These are phyloP conservation scores for Aureobasidium musti DNA, from an alignment of 2,329 filamentous ascomycete genomes.

Conservation along the genomic window DNA sequence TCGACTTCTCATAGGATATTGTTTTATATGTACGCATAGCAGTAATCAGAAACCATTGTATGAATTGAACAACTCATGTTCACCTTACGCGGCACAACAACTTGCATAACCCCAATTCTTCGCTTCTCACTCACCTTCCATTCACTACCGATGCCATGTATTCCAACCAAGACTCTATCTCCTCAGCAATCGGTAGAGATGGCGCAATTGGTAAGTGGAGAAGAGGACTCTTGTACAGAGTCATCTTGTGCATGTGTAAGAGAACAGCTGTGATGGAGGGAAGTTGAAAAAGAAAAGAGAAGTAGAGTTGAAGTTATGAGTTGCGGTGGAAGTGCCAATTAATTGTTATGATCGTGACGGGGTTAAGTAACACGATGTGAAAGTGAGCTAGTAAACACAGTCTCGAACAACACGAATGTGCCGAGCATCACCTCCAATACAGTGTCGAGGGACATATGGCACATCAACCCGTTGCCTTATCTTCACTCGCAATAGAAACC, in stretches of 20 bases:
- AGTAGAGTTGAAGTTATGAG: neutral
- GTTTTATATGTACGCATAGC: too few relatives aligned
- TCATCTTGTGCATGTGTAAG: neutral
- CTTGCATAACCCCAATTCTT: too few relatives aligned
- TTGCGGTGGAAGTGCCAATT: neutral
- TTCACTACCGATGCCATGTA: too few relatives aligned
- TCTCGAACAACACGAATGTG: neutral
- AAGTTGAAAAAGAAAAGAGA: neutral
- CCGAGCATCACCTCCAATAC: neutral
- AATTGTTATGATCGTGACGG: too few relatives aligned
- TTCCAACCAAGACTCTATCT: too few relatives aligned
- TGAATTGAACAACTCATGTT: neutral
- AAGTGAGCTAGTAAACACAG: neutral
- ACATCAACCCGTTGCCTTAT: neutral
- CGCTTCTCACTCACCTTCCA: too few relatives aligned
- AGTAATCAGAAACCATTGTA: too few relatives aligned
- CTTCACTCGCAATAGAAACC: neutral
- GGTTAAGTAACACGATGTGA: neutral
- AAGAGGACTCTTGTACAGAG: too few relatives aligned
- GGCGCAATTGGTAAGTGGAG: too few relatives aligned
- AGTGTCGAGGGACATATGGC: neutral
- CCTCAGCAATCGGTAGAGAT: too few relatives aligned
- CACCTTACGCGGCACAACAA: too few relatives aligned
- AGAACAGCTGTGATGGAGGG: neutral
- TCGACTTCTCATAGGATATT: neutral